Evolutionary conservation across 2,329 filamentous ascomycete genomes (phyloP).

Genomic region (Monosporascus sp.): DNA sequence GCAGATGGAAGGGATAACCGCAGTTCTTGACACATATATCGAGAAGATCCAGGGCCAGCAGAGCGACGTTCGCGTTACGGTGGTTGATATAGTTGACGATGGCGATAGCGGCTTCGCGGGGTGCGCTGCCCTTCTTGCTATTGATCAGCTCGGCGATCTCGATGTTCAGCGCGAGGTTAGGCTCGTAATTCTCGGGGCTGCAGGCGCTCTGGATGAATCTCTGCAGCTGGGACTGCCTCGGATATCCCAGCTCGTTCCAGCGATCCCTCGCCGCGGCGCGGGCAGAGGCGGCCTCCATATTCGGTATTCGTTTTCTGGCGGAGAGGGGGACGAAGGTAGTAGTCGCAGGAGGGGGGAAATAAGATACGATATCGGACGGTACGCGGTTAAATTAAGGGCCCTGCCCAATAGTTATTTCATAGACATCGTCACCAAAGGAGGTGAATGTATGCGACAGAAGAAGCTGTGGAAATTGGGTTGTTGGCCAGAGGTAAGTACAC

Average conservation of each 20-base stretch:
- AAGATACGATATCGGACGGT: background rate
- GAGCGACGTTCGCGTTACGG: conserved; percentile 89
- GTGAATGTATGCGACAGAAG: background rate
- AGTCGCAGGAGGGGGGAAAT: background rate
- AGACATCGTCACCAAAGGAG: background rate
- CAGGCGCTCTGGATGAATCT: conserved; percentile 95
- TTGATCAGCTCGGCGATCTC: conserved; percentile 97
- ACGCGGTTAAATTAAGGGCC: background rate
- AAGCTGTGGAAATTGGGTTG: background rate
- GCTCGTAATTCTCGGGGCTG: conserved; percentile 96
- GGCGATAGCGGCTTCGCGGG: conserved; percentile 86
- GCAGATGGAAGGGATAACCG: conserved; percentile 96
- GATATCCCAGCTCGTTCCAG: conserved; percentile 76
- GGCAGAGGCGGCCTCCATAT: conserved; percentile 92
- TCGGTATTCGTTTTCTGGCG: conserved; percentile 13
- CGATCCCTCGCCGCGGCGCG: conserved; percentile 93
- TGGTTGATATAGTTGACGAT: conserved; percentile 96
- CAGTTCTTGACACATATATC: conserved; percentile 99
- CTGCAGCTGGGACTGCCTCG: conserved; percentile 80
- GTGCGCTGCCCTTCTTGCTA: conserved; percentile 91
- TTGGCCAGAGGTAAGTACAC: background rate
- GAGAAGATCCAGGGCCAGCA: conserved; percentile 85
- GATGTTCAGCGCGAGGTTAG: conserved; percentile 91
- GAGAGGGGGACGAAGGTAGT: background rate
- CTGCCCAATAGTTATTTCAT: background rate